A percentile compares a stretch with the other conserved stretches of the same genome.
These are phyloP conservation scores for Persicaria tinctoria DNA, from an alignment of 148 eudicot species.

Conservation along the genomic window DNA sequence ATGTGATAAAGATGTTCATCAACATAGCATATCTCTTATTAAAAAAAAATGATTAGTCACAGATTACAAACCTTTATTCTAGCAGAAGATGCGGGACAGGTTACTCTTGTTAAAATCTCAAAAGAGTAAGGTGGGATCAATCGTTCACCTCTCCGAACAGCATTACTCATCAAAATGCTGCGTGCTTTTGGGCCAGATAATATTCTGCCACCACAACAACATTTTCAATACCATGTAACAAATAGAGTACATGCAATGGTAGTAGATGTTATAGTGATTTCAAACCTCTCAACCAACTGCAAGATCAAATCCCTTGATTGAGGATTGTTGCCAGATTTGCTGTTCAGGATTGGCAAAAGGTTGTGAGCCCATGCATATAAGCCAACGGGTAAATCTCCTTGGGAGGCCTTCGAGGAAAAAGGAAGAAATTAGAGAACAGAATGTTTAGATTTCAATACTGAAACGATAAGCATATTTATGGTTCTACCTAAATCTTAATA, in stretches of 20 bases:
- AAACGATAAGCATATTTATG: not conserved
- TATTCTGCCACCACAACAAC: constrained; percentile 35
- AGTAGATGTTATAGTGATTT: not conserved
- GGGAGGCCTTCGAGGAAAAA: constrained; percentile 44
- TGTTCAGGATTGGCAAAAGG: constrained; percentile 52
- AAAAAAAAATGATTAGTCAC: not conserved
- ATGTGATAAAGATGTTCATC: not conserved
- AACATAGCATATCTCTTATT: not conserved
- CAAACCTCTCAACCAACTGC: constrained; percentile 70
- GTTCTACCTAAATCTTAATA: not conserved
- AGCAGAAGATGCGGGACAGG: constrained; percentile 63
- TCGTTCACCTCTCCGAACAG: constrained; percentile 77
- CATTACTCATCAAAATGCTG: constrained; percentile 56
- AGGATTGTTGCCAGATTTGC: constrained; percentile 59
- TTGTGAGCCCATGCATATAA: constrained; percentile 65
- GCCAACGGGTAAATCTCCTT: constrained; percentile 66
- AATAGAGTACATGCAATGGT: not conserved
- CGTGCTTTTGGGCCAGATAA: constrained; percentile 70
- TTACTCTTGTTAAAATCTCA: constrained; percentile 48
- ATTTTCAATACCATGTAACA: not conserved
- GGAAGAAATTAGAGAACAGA: not conserved
- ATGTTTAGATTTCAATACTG: not conserved
- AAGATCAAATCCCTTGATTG: constrained; percentile 67
- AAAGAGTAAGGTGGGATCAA: constrained; percentile 59
- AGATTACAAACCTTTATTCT: constrained; percentile 53